Percentiles rank a stretch among this genome's conserved stretches.
Conservation (phyloP, 2,329 filamentous ascomycete species). For the Aspergillus vadensis region DNA sequence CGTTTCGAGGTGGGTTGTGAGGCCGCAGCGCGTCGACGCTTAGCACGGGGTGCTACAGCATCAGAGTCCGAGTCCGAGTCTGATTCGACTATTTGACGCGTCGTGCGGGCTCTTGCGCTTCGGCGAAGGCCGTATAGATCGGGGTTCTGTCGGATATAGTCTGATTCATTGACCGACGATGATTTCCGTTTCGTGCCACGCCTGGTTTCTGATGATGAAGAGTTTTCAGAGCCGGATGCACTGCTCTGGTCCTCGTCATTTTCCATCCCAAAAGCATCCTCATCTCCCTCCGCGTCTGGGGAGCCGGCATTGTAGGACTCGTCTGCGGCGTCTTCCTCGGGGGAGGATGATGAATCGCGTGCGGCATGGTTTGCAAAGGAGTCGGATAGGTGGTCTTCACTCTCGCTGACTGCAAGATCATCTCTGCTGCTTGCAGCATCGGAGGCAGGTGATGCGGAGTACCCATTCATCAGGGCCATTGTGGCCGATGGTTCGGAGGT, state of each 20-base stretch:
- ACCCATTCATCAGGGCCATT: constrained; percentile 40
- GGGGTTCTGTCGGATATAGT: constrained; percentile 86
- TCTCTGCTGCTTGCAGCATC: constrained; percentile 29
- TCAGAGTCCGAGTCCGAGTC: constrained; percentile 71
- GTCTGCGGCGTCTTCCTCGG: constrained; percentile 43
- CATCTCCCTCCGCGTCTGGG: constrained; percentile 47
- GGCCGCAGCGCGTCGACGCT: constrained; percentile 55
- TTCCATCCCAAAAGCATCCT: constrained; percentile 74
- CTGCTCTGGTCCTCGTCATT: constrained; percentile 58
- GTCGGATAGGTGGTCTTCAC: constrained; percentile 78
- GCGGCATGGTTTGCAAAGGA: constrained; percentile 60
- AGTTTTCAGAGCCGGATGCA: constrained; percentile 59
- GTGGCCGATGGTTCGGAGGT: constrained; percentile 37
- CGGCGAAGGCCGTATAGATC: constrained; percentile 91
- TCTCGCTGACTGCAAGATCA: constrained; percentile 55
- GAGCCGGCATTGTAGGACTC: constrained; percentile 44
- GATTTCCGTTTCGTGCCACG: constrained; percentile 73
- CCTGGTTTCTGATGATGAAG: constrained; percentile 70
- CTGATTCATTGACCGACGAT: constrained; percentile 68
- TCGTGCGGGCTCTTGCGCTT: constrained; percentile 71
- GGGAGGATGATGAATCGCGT: constrained; percentile 49
- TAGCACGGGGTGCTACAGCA: constrained; percentile 55
- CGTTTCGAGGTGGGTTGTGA: constrained; percentile 54
- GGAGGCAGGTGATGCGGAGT: constrained; percentile 28
- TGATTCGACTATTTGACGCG: constrained; percentile 65